Conservation (phyloP, 768 basidiomycete species). For the Leccinum pellstonianum region DNA sequence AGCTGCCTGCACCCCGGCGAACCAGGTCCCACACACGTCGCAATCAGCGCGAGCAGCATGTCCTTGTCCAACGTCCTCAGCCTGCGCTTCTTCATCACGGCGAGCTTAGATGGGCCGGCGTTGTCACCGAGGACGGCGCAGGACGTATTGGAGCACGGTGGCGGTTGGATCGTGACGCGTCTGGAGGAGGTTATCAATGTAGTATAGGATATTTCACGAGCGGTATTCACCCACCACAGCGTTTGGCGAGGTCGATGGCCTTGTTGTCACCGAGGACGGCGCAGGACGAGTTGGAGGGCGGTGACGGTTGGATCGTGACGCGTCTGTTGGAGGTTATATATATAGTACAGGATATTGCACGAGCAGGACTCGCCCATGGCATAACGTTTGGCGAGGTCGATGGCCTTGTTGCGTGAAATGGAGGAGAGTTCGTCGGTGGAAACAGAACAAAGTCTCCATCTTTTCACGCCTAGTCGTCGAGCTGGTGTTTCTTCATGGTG, state of each 20-base stretch:
- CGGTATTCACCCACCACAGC: constrained; percentile 78
- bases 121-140: constrained; percentile 87
- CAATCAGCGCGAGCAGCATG: constrained; percentile 39
- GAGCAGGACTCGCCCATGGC: too few relatives aligned
- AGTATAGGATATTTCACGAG: not conserved
- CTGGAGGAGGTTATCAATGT: constrained; percentile 33
- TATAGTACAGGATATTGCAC: too few relatives aligned
- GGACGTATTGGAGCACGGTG: constrained; percentile 66
- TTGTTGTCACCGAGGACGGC: constrained; percentile 44
- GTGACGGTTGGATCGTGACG: too few relatives aligned
- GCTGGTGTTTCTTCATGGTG: too few relatives aligned
- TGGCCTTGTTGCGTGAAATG: too few relatives aligned
- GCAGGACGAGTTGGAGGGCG: too few relatives aligned
- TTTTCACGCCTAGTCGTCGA: too few relatives aligned
- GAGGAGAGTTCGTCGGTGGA: too few relatives aligned
- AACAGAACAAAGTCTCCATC: too few relatives aligned
- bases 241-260: constrained; percentile 83
- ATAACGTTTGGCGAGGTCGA: too few relatives aligned
- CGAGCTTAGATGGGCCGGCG: constrained; percentile 88
- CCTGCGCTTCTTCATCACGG: constrained; percentile 77
- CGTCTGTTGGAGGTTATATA: too few relatives aligned
- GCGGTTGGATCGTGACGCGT: constrained; percentile 44
- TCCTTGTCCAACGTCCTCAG: constrained; percentile 82
- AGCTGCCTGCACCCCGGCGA: constrained; percentile 37
- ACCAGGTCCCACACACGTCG: constrained; percentile 39